A percentile compares a stretch with the other conserved stretches of the same genome.
Conservation (phyloP, 75 land plant genomes). For the Cunninghamia lanceolata region DNA sequence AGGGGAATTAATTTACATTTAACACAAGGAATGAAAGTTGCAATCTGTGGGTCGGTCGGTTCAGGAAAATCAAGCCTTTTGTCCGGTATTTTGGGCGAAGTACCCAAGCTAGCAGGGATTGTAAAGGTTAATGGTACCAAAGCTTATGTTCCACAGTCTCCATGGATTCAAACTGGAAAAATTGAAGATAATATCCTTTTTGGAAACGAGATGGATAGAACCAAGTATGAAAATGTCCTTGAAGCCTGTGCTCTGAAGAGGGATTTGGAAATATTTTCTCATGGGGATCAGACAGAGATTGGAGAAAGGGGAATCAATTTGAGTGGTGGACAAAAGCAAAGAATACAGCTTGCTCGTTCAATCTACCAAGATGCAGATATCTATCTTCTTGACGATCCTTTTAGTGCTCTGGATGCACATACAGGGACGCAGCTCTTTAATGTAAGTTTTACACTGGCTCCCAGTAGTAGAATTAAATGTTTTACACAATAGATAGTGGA, state of each 20-base stretch:
- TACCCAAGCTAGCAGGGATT: slow-evolving; percentile 43
- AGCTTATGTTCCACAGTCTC: slow-evolving; percentile 50
- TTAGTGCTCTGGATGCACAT: too few species aligned
- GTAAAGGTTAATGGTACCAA: slow-evolving; percentile 43
- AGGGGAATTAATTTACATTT: slow-evolving; percentile 29
- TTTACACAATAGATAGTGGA: neutral
- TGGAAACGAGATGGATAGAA: slow-evolving; percentile 59
- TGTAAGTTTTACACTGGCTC: too few species aligned
- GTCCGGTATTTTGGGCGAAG: slow-evolving; percentile 46
- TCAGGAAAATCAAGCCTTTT: slow-evolving; percentile 56
- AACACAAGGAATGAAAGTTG: slow-evolving; percentile 33
- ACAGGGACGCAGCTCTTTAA: too few species aligned
- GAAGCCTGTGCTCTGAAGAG: slow-evolving; percentile 69
- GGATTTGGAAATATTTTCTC: too few species aligned
- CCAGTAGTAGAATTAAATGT: neutral
- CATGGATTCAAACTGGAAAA: slow-evolving; percentile 59
- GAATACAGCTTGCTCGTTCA: too few species aligned
- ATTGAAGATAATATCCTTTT: slow-evolving; percentile 57
- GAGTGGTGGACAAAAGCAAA: too few species aligned
- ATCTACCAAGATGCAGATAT: too few species aligned
- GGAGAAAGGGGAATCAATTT: too few species aligned
- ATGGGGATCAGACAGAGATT: too few species aligned
- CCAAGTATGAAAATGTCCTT: slow-evolving; percentile 53
- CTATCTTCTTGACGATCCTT: too few species aligned
- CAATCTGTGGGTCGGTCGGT: slow-evolving; percentile 52